Evolutionary conservation across 345 rosid species (phyloP).

Genomic region (Carallia brachiata): DNA sequence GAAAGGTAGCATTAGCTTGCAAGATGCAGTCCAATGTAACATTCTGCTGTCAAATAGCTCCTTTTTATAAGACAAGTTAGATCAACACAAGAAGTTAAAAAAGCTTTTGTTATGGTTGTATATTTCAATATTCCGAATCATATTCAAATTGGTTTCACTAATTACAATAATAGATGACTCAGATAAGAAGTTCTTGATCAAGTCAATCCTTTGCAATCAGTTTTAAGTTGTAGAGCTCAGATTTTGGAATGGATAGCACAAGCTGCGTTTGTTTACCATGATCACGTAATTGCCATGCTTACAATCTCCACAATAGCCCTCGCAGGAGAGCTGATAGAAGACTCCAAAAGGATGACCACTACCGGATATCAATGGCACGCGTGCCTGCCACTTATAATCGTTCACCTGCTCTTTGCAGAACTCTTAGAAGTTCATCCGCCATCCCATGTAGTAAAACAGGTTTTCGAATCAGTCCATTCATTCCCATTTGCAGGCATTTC

Average conservation of each 20-base stretch:
- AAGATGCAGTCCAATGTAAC: too few relatives aligned
- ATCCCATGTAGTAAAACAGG: slow-evolving; percentile 76
- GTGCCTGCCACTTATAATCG: slow-evolving; percentile 25
- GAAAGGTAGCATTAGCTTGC: too few relatives aligned
- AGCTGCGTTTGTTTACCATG: slow-evolving; percentile 15
- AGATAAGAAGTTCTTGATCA: slow-evolving; percentile 1
- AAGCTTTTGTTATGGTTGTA: background rate
- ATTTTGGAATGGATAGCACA: slow-evolving; percentile 17
- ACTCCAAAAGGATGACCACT: background rate
- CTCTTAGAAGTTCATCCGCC: slow-evolving; percentile 78
- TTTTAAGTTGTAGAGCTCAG: slow-evolving; percentile 3
- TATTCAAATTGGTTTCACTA: slow-evolving; percentile 20
- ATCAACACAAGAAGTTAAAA: background rate
- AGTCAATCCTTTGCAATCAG: slow-evolving; percentile 18
- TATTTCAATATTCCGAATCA: background rate
- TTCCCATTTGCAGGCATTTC: slow-evolving; percentile 71
- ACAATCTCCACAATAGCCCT: slow-evolving; percentile 6
- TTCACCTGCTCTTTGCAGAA: slow-evolving; percentile 62
- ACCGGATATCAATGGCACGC: background rate
- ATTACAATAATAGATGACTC: background rate
- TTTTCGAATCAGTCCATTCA: slow-evolving; percentile 87
- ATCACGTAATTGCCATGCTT: slow-evolving; percentile 6
- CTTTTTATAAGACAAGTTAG: background rate
- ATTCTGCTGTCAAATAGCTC: background rate
- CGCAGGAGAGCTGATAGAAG: background rate